phyloP scores from a whole-genome alignment of 2,329 filamentous ascomycete species.

The Pestalotiopsis sp. region DNA sequence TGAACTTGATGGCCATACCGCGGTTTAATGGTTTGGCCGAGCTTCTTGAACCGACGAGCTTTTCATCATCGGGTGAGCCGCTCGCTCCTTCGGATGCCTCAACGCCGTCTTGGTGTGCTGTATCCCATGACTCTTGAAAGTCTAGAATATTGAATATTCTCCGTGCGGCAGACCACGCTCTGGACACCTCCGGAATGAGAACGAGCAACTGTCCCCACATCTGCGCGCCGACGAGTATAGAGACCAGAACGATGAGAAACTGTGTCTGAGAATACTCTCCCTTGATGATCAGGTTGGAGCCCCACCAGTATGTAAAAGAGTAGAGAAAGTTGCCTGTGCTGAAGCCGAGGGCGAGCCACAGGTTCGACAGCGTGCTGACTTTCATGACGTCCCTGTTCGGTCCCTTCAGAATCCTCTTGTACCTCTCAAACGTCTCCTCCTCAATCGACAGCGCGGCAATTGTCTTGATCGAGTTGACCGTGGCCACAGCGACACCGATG shows the following conservation, averaged over 20 bases:
- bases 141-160: constrained; percentile 43
- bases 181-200: constrained; percentile 64
- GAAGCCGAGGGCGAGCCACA: constrained; percentile 51
- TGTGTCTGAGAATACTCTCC: constrained; percentile 58
- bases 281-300: constrained; percentile 59
- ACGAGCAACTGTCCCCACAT: constrained; percentile 67
- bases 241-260: constrained; percentile 65
- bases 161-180: constrained; percentile 54
- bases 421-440: constrained; percentile 44
- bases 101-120: background rate
- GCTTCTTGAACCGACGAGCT: background rate
- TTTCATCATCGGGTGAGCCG: background rate
- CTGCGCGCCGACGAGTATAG: constrained; percentile 63
- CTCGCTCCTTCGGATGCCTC: background rate
- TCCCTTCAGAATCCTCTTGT: constrained; percentile 34
- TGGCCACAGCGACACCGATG: constrained; percentile 74
- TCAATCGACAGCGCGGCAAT: constrained; percentile 73
- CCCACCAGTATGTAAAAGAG: constrained; percentile 70
- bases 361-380: constrained; percentile 37
- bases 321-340: constrained; percentile 60
- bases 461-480: constrained; percentile 73
- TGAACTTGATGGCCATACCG: constrained; percentile 55
- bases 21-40: constrained; percentile 28
- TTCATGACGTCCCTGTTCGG: constrained; percentile 44
- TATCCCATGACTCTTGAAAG: background rate